These are phyloP conservation scores for Brassica juncea DNA, from an alignment of 345 rosid species.

Conservation along the genomic window DNA sequence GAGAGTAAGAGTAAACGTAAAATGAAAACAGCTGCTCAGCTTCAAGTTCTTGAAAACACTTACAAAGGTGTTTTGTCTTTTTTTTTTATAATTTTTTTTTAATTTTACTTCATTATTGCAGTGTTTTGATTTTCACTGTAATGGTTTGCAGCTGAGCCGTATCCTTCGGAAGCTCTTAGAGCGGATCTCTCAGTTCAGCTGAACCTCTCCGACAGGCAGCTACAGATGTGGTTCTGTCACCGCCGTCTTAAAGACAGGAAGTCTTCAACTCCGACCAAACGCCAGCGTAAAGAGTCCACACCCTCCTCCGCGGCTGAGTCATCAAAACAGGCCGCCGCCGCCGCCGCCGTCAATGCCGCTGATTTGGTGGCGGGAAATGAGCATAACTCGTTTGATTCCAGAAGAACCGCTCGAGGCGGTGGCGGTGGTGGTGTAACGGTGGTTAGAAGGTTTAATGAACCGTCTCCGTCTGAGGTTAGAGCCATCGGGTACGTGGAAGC, in stretches of 20 bases:
- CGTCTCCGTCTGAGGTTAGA: slow-evolving; percentile 56
- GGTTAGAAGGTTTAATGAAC: slow-evolving; percentile 57
- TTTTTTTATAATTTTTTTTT: not conserved
- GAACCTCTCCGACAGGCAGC: slow-evolving; percentile 82
- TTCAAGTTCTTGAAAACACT: slow-evolving; percentile 76
- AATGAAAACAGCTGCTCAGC: slow-evolving; percentile 95
- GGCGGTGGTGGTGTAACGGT: slow-evolving; percentile 45
- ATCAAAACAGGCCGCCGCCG: not conserved
- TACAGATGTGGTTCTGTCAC: slow-evolving; percentile 99
- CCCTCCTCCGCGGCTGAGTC: slow-evolving; percentile 3
- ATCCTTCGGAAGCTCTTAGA: slow-evolving; percentile 74
- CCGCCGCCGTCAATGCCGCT: slow-evolving; percentile 30
- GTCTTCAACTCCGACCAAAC: slow-evolving; percentile 50
- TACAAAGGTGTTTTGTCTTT: slow-evolving; percentile 55
- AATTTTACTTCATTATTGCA: not conserved
- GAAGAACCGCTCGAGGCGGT: slow-evolving; percentile 42
- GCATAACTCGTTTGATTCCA: slow-evolving; percentile 46
- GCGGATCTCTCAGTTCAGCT: slow-evolving; percentile 73
- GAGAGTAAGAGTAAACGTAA: slow-evolving; percentile 71
- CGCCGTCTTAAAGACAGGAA: slow-evolving; percentile 87
- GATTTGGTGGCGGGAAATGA: slow-evolving; percentile 45
- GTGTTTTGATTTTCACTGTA: not conserved
- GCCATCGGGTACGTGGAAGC: slow-evolving; percentile 74
- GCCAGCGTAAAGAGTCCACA: slow-evolving; percentile 52
- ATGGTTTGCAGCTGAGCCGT: slow-evolving; percentile 54